Conservation (phyloP, 495 filamentous ascomycete species). For the Aspergillus heteromorphus region DNA sequence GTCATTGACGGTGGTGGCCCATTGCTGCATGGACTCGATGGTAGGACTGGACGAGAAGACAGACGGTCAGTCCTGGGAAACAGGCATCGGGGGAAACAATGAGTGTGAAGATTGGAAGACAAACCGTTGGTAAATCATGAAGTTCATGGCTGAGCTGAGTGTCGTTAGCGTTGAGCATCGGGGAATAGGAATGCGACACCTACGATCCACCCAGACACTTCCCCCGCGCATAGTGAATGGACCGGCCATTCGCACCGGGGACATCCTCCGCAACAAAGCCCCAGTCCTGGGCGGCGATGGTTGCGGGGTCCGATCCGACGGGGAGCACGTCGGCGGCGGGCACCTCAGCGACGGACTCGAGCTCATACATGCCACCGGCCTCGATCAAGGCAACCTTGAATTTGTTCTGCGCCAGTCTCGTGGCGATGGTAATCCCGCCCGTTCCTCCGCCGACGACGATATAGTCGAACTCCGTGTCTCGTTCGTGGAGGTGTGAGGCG, state of each 20-base stretch:
- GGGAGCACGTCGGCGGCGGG: constrained; percentile 30
- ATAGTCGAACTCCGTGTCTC: constrained; percentile 37
- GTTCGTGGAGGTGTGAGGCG: background rate
- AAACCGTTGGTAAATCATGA: constrained; percentile 44
- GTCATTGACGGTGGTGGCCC: constrained; percentile 55
- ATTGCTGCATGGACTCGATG: constrained; percentile 40
- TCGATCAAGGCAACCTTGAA: constrained; percentile 48
- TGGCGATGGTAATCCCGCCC: constrained; percentile 45
- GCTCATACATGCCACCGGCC: constrained; percentile 53
- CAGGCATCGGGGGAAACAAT: background rate
- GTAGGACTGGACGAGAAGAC: background rate
- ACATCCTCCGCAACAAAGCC: constrained; percentile 39
- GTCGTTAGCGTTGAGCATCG: background rate
- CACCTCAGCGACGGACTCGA: constrained; percentile 24
- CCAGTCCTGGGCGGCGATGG: constrained; percentile 44
- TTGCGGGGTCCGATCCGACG: background rate
- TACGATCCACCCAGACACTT: constrained; percentile 34
- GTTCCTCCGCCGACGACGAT: constrained; percentile 54
- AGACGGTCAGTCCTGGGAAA: background rate
- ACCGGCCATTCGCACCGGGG: constrained; percentile 27
- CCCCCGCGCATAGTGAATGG: constrained; percentile 34
- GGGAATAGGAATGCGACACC: background rate
- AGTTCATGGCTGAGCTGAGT: constrained; percentile 40
- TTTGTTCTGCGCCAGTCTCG: constrained; percentile 36
- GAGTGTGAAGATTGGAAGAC: background rate